These are phyloP conservation scores for Smallanthus sonchifolius DNA, from an alignment of 129 eudicot genomes.

Conservation along the genomic window DNA sequence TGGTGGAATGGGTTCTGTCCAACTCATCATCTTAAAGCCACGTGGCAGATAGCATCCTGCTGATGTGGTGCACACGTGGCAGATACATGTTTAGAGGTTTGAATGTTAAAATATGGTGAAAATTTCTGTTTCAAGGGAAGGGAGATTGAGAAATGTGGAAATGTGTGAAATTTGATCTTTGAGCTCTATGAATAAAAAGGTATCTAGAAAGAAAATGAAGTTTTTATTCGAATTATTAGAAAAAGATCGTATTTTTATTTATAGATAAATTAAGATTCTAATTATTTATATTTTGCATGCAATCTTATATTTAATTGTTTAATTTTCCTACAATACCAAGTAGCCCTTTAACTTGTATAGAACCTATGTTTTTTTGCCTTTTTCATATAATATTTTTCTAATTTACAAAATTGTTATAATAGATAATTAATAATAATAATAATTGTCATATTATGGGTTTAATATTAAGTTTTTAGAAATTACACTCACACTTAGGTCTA, in stretches of 20 bases:
- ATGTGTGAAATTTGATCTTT: background rate
- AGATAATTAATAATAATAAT: too few species aligned
- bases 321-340: too few species aligned
- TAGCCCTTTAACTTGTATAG: too few species aligned
- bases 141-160: background rate
- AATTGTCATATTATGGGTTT: too few species aligned
- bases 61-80: background rate
- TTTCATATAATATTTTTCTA: too few species aligned
- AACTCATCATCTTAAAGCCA: conserved; percentile 51
- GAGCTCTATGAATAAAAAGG: conserved; percentile 2
- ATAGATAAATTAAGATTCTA: background rate
- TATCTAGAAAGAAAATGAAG: background rate
- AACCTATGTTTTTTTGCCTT: too few species aligned
- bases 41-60: background rate
- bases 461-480: too few species aligned
- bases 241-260: background rate
- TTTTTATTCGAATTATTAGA: background rate
- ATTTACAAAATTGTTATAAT: too few species aligned
- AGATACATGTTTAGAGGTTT: background rate
- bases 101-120: background rate
- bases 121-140: background rate
- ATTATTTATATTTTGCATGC: background rate
- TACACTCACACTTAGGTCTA: too few species aligned
- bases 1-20: conserved; percentile 88
- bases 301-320: background rate